Conservation (phyloP, 805 yeast genomes). For the Wickerhamiella alocasiicola region DNA sequence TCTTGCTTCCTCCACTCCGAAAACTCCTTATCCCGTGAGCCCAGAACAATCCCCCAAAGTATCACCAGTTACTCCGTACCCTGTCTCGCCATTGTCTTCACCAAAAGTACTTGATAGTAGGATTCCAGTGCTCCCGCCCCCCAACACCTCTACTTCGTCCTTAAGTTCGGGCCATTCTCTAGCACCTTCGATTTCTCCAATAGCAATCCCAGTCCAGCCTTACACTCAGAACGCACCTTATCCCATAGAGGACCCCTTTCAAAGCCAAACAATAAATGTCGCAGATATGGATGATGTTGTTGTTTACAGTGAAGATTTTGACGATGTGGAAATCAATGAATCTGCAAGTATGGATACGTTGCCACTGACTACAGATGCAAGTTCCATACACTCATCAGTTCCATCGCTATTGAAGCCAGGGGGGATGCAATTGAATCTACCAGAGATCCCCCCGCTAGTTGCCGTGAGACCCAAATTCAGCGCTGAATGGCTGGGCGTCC, state of each 20-base stretch:
- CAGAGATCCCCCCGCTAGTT: slow-evolving; percentile 18
- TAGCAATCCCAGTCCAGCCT: no score
- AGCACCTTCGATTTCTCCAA: no score
- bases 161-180: no score
- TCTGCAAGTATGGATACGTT: background rate
- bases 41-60: no score
- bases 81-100: no score
- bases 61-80: no score
- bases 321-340: background rate
- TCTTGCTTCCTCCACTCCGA: no score
- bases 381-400: slow-evolving; percentile 2
- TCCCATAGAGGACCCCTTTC: no score
- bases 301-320: slow-evolving; percentile 1
- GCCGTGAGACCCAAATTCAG: slow-evolving; percentile 16
- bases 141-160: no score
- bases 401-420: slow-evolving; percentile 11
- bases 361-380: background rate
- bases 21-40: slow-evolving; percentile 3
- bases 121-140: no score
- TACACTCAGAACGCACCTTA: no score
- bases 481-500: slow-evolving; percentile 20
- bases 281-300: slow-evolving; percentile 4
- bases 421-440: slow-evolving; percentile 16
- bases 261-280: background rate
- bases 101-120: no score